phyloP scores from a whole-genome alignment of 176 grass and related monocot genomes.

The Oryza australiensis region DNA sequence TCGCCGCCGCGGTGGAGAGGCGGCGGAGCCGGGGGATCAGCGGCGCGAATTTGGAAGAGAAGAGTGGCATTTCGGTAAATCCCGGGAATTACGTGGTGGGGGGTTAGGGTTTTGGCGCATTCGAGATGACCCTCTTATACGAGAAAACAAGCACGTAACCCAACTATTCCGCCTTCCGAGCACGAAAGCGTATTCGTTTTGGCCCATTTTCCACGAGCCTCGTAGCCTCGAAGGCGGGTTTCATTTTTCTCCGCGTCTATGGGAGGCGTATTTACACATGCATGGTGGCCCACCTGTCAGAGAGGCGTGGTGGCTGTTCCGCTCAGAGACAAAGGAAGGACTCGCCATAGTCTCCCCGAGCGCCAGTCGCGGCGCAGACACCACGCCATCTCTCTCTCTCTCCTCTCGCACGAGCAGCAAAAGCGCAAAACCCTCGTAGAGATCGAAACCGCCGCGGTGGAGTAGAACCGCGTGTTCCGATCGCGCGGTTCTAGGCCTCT shows the following conservation, averaged over 20 bases:
- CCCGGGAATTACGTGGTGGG: neutral
- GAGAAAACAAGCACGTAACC: neutral
- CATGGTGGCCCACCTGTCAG: neutral
- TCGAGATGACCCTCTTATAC: neutral
- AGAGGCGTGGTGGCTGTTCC: neutral
- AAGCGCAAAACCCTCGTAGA: slow-evolving; percentile 26
- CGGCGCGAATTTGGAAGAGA: slow-evolving; percentile 47
- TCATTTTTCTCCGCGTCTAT: too few relatives aligned
- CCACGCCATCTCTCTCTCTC: slow-evolving; percentile 17
- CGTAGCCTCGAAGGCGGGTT: too few relatives aligned
- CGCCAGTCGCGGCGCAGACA: slow-evolving; percentile 16
- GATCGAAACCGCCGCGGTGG: neutral
- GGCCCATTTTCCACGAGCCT: neutral
- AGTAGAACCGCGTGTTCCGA: neutral
- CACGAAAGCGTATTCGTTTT: accelerated
- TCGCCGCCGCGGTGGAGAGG: slow-evolving; percentile 48
- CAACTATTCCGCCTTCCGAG: accelerated
- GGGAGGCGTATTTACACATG: neutral
- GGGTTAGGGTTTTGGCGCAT: slow-evolving; percentile 35
- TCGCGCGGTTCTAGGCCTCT: neutral
- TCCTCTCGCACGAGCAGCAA: neutral
- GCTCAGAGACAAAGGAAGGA: neutral
- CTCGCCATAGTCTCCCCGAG: neutral
- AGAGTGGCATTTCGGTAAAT: slow-evolving; percentile 53
- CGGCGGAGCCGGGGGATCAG: slow-evolving; percentile 43